Base-by-base conservation (phyloP, 2,329 filamentous ascomycete species). In the Penicillium sp. region DNA sequence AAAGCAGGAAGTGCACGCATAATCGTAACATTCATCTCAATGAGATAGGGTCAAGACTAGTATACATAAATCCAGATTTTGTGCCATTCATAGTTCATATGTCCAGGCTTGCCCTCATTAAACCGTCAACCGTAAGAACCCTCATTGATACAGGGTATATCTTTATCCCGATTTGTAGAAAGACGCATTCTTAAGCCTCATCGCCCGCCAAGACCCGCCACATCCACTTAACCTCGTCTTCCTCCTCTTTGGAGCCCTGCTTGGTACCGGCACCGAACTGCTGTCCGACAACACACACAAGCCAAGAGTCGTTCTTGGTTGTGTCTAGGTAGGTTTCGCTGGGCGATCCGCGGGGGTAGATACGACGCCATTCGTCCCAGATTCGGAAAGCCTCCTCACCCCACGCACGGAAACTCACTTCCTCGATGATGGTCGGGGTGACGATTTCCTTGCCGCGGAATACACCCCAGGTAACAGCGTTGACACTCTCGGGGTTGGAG, bases 401-500 rank as follows among this genome's bases (percentile, higher is more conserved):
- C 94, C 94, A 99, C 8, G 93, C 91, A 61, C 87, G 83, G 82
- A 97, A 97, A 72, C 90, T 94, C 51, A 96, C 91, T 66, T 93
- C 90, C 73, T 97, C 93, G 68, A 97, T 96, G 70, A 97, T 97
- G 1, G 93, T 97, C 3, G 93, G 93, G 23, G 93, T 96, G 57
- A 96, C 85, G 70, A 97, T 97, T 75, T 97, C 93, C 77, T 97
- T 97, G 42, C 91, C 91, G 0, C 90, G 89, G 77, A 97, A 97
- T 0, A 92, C 91, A 51, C 93, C 93, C 93, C 93, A 97, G 0
- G 94, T 99, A 2, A 99, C 94, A 0, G 93, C 92, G 70, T 97
- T 97, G 31, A 96, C 93, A 67, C 84, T 87, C 77, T 75, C 67
- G 73, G 72, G 63, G 60, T 71, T 72, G 19, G 64, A 48, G 21